Percentiles rank a stretch among this genome's conserved stretches.
Evolutionary conservation across 106 monocot genomes (phyloP).

Genomic region (Acorus calamus): DNA sequence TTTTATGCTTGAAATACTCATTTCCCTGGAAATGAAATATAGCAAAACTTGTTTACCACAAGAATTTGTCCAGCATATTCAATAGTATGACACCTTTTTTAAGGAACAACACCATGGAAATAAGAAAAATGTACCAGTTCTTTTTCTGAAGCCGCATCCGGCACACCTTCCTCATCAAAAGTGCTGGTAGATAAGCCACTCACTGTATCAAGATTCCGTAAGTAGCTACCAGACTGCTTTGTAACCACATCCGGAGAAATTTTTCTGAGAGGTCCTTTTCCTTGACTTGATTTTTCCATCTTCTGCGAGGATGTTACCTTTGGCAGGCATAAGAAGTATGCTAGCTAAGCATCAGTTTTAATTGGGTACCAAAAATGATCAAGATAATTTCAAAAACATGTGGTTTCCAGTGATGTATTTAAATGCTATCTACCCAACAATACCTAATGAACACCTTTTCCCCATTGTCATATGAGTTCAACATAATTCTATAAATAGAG

Average conservation of each 20-base stretch:
- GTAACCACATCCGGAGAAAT: slow-evolving; percentile 17
- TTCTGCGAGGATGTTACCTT: slow-evolving; percentile 1
- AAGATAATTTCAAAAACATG: too few relatives aligned
- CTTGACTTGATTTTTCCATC: slow-evolving; percentile 10
- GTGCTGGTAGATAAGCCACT: slow-evolving; percentile 13
- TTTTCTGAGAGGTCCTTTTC: slow-evolving; percentile 13
- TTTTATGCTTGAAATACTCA: slow-evolving; percentile 89
- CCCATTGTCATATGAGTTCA: too few relatives aligned
- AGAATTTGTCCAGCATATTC: not conserved
- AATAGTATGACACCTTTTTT: not conserved
- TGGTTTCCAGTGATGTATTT: too few relatives aligned
- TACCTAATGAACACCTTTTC: too few relatives aligned
- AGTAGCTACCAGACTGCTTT: slow-evolving; percentile 16
- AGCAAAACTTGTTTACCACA: slow-evolving; percentile 3
- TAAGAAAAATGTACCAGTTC: slow-evolving; percentile 43
- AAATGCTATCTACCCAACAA: too few relatives aligned
- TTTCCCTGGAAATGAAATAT: slow-evolving; percentile 52
- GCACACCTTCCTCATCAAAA: slow-evolving; percentile 36
- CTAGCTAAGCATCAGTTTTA: too few relatives aligned
- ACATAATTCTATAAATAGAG: too few relatives aligned
- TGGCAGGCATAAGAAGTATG: too few relatives aligned
- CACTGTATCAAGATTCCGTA: slow-evolving; percentile 18
- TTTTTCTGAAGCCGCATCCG: slow-evolving; percentile 78
- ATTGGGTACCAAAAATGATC: too few relatives aligned
- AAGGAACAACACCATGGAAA: not conserved